Evolutionary conservation across 345 rosid species (phyloP), one percentile per base, ranked within the genome.

Genomic region (Mangifera indica): DNA sequence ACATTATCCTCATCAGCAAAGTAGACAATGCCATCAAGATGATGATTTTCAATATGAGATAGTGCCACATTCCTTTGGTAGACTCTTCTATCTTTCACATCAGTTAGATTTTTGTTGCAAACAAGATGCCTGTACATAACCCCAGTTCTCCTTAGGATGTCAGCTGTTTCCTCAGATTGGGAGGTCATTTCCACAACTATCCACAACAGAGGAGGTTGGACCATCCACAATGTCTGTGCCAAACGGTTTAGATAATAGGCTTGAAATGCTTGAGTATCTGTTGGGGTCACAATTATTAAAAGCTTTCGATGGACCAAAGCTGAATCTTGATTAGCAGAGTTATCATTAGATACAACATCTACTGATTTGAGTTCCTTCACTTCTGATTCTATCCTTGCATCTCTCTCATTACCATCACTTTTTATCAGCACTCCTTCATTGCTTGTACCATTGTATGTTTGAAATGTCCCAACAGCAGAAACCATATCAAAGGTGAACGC

Each of bases 181-280:
- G 83, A 63, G 62, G 79, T 63, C 90, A 77, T 81, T 76, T 85
- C 90, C 79, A 85, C 88, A 72, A 89, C 90, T 51, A 87, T 82
- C 94, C 91, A 89, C 82, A 89, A 72, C 15, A 89, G 67, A 56
- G 91, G 94, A 72, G 87, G 84, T 45, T 74, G 76, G n/a, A 81
- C 83, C 24, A 78, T 80, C 68, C 72, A 84, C 70, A 89, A 67
- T 12, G 90, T 77, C 61, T 82, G 65, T 0, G 85, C 87, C 82
- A 87, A 67, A 44, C 83, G 86, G 61, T 78, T 85, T 75, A 89
- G 72, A 78, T 82, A 80, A 74, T 77, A 83, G 21, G 85, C 86
- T 74, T 87, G 88, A 71, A 83, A 72, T 4, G 75, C 76, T 15
- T 77, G 60, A 71, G 81, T 32, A 74, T 63, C 37, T 0, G 91